phyloP scores from a whole-genome alignment of 148 eudicot genomes.

The Heliamphora exappendiculata region DNA sequence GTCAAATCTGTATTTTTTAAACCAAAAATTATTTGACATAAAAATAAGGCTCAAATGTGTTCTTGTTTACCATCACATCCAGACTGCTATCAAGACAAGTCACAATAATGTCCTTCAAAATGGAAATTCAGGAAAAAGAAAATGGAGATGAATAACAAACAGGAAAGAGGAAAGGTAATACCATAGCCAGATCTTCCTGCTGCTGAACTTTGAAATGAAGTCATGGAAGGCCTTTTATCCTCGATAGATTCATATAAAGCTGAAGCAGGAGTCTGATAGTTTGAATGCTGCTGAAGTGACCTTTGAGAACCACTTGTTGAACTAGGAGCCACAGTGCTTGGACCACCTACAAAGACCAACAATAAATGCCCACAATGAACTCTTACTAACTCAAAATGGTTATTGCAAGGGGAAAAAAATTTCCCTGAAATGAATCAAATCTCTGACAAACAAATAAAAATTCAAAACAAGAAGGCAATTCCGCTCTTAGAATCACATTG shows the following conservation, averaged over 20 bases:
- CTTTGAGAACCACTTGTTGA: slow-evolving; percentile 30
- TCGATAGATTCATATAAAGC: slow-evolving; percentile 63
- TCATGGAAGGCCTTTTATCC: slow-evolving; percentile 18
- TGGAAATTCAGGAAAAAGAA: neutral
- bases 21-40: neutral
- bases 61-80: neutral
- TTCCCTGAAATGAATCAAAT: neutral
- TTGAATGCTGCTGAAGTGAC: slow-evolving; percentile 36
- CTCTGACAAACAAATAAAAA: neutral
- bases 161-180: neutral
- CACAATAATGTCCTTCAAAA: neutral
- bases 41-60: neutral
- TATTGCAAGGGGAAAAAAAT: neutral
- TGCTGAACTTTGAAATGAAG: slow-evolving; percentile 30
- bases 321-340: slow-evolving; percentile 21
- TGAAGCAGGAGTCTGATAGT: slow-evolving; percentile 76
- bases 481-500: neutral
- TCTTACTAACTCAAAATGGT: neutral
- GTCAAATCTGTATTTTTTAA: neutral
- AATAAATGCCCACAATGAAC: neutral
- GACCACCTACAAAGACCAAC: slow-evolving; percentile 39
- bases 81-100: neutral
- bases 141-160: neutral
- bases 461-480: neutral
- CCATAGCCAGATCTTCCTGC: slow-evolving; percentile 37